Evolutionary conservation across 495 filamentous ascomycete species (phyloP), one percentile per base, ranked within the genome.

Genomic region (Talaromyces adpressus): DNA sequence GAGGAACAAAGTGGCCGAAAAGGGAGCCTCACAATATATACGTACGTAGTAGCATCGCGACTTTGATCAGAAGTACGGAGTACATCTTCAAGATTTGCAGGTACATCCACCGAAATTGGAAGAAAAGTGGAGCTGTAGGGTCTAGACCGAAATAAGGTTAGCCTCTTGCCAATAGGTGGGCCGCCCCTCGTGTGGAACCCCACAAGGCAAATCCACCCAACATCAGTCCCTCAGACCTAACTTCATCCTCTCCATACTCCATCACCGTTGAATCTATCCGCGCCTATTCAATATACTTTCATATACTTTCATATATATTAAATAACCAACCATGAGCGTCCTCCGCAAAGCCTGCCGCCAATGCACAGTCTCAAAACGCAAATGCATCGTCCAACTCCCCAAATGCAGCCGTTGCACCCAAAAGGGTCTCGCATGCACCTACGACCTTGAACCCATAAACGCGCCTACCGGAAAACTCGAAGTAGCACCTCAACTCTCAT

Each of bases 301-400:
- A 45, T 45, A 16, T n/a, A 16, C 6, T 20, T 12, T 22, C 16
- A 47, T 2, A 18, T 4, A 18, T 18, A 49, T 49, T 9, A 18
- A 20, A 7, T 8, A 45, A 49, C 18, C n/a, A 49, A 49, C 1
- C 45, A 49, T 62, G 47, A 23, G 25, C 25, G 16, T 39, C 49
- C 47, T 53, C 18, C 47, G 47, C 27, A 49, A 51, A 34, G 47
- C 47, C 12, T 62, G 61, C 61, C 47, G 61, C 27, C 29, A 36
- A 25, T 58, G 56, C 18, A 58, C 56, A 20, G 27, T 22, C 27
- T 32, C 56, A 1, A 58, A 58, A 12, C 56, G 56, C 23, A 58
- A 58, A 36, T 58, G 56, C 56, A 25, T 58, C n/a, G 56, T 58
- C 8, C 56, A 58, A 25, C 29, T 58, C 18, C 56, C 56, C 18